Evolutionary conservation across 306 rosid genomes (phyloP).

Genomic region (Cercis canadensis): DNA sequence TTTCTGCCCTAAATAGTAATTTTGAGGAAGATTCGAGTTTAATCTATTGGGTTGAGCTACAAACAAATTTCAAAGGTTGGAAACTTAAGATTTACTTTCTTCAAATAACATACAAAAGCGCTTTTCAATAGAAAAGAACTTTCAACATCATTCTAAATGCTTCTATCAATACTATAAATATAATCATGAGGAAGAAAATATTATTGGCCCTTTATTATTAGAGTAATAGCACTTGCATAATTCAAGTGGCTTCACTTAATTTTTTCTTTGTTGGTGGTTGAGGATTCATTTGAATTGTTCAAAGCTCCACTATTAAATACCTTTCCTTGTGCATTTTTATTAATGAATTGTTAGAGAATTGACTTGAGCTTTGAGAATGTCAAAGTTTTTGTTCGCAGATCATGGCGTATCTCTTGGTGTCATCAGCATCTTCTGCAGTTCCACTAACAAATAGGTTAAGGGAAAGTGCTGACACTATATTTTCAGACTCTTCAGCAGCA

Average conservation of each 20-base stretch:
- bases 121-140: conserved; percentile 12
- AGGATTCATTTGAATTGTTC: conserved; percentile 38
- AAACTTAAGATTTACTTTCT: conserved; percentile 16
- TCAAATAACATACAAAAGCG: background rate
- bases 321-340: background rate
- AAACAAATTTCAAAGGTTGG: conserved; percentile 20
- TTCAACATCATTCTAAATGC: conserved; percentile 21
- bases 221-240: no score
- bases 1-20: background rate
- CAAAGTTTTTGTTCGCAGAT: conserved; percentile 52
- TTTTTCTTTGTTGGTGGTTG: conserved; percentile 1
- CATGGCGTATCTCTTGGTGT: conserved; percentile 74
- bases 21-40: background rate
- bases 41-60: conserved; percentile 7
- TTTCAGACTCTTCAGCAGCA: conserved; percentile 67
- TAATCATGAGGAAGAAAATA: background rate
- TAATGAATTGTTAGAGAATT: background rate
- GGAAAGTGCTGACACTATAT: conserved; percentile 64
- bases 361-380: background rate
- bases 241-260: no score
- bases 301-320: background rate
- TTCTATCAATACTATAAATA: background rate
- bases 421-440: conserved; percentile 73
- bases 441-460: conserved; percentile 76
- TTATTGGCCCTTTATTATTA: background rate